Base-by-base conservation (phyloP, 177 flowering plant genomes). In the Vitis hybrid region DNA sequence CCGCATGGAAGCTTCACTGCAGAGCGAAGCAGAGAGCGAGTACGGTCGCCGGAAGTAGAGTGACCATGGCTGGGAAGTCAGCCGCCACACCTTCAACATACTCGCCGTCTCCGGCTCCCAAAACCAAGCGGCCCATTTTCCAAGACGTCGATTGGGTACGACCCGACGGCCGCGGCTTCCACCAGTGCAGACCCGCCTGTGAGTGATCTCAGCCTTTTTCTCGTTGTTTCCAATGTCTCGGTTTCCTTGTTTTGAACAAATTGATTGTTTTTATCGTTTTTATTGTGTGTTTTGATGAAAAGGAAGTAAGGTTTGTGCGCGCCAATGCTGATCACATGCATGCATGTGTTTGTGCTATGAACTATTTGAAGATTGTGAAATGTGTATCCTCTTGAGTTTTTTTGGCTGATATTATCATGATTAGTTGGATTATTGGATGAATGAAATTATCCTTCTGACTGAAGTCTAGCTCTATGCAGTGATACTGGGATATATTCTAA, bases 181-280 rank as follows among this genome's bases (percentile, higher is more conserved):
- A 86, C 54, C 89, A 93, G 72, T 95, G 99, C 83, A 74, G 99
- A 19, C 99, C 98, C 46, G 97, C 99, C 21, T 90, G 98, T 94
- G 64, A 60, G 85, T 32, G 64, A n/a, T 64, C 61, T 40, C 46
- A 46, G 57, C 27, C 71, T 52, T 65, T 52, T 57, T 50, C 8
- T 61, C 50, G 64, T 32, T 62, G 11, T 51, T 9, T 4, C 40
- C 30, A 48, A 1, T 46, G 18, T 35, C 4, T 15, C 18, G 12
- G 7, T 52, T 14, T 24, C 15, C 21, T 7, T 68, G 0, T 2
- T 9, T 64, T 18, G 46, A 35, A 35, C 46, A 35, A 35, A 35
- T 35, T 35, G 46, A 35, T 35, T 71, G 19, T 60, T 52, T 15
- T 2, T 6, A 27, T 24, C 13, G 60, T 52, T 68, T 71, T 30